Evolutionary conservation across 345 rosid species (phyloP).

Genomic region (Moricandia arvensis): DNA sequence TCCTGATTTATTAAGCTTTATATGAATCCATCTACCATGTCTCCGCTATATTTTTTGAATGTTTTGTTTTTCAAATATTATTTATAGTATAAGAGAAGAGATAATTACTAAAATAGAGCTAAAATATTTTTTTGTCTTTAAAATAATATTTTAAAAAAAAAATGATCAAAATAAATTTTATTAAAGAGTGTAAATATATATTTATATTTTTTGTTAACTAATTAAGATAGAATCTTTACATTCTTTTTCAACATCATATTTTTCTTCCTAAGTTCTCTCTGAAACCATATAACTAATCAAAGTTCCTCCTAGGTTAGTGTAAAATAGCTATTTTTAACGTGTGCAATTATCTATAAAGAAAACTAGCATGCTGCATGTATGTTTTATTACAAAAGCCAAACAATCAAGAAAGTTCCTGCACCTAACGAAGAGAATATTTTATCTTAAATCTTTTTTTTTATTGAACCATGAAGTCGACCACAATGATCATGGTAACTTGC

Average conservation of each 20-base stretch:
- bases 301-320: not conserved
- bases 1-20: too few relatives aligned
- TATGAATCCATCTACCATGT: not conserved
- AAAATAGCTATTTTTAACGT: not conserved
- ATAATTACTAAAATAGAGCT: too few relatives aligned
- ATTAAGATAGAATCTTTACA: too few relatives aligned
- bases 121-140: too few relatives aligned
- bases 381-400: not conserved
- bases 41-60: not conserved
- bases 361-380: not conserved
- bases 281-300: not conserved
- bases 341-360: not conserved
- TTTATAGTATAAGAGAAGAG: not conserved
- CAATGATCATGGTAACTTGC: slow-evolving; percentile 3
- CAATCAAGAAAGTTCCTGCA: not conserved
- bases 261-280: not conserved
- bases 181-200: too few relatives aligned
- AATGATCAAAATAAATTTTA: too few relatives aligned
- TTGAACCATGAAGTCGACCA: slow-evolving; percentile 8
- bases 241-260: too few relatives aligned
- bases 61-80: not conserved
- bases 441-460: not conserved
- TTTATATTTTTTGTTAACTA: too few relatives aligned
- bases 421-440: not conserved
- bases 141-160: too few relatives aligned